Percentiles rank a stretch among this genome's conserved stretches.
phyloP scores from a whole-genome alignment of 2,329 filamentous ascomycete species.

The Penicillium sp. region DNA sequence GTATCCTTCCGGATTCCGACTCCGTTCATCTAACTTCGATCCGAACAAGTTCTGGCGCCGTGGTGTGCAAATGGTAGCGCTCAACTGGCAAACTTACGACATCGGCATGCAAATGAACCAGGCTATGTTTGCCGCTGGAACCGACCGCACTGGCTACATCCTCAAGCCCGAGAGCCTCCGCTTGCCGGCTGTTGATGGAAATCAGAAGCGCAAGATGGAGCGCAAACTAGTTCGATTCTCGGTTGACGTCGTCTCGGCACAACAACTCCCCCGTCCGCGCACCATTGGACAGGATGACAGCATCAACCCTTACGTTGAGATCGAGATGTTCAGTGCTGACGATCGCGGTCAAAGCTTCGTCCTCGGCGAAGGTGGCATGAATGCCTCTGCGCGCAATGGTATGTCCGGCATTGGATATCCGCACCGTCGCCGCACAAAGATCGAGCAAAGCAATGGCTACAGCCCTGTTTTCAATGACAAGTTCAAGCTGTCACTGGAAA shows the following conservation, averaged over 20 bases:
- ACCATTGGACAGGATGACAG: conserved; percentile 62
- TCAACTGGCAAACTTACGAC: conserved; percentile 98
- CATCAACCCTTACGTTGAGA: conserved; percentile 87
- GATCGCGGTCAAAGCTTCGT: conserved; percentile 72
- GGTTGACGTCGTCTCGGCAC: conserved; percentile 83
- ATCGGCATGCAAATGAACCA: conserved; percentile 92
- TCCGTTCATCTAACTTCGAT: conserved; percentile 88
- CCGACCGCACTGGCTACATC: conserved; percentile 81
- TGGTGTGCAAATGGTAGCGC: conserved; percentile 91
- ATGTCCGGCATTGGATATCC: conserved; percentile 62
- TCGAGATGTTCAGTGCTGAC: conserved; percentile 89
- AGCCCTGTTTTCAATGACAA: conserved; percentile 78
- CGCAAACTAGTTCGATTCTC: conserved; percentile 76
- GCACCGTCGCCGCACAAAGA: conserved; percentile 67
- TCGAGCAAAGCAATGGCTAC: conserved; percentile 82
- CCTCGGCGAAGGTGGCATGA: conserved; percentile 56
- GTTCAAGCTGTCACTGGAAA: conserved; percentile 73
- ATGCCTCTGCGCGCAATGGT: conserved; percentile 56
- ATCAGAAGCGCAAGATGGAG: conserved; percentile 53
- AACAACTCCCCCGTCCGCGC: conserved; percentile 79
- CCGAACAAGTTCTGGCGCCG: conserved; percentile 88
- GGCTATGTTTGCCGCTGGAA: conserved; percentile 89
- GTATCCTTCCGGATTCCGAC: conserved; percentile 73
- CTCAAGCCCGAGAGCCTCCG: conserved; percentile 83
- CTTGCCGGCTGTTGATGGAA: conserved; percentile 19